These are phyloP conservation scores for Botrytis cinerea DNA, from an alignment of 2,329 filamentous ascomycete genomes.

Conservation along the genomic window DNA sequence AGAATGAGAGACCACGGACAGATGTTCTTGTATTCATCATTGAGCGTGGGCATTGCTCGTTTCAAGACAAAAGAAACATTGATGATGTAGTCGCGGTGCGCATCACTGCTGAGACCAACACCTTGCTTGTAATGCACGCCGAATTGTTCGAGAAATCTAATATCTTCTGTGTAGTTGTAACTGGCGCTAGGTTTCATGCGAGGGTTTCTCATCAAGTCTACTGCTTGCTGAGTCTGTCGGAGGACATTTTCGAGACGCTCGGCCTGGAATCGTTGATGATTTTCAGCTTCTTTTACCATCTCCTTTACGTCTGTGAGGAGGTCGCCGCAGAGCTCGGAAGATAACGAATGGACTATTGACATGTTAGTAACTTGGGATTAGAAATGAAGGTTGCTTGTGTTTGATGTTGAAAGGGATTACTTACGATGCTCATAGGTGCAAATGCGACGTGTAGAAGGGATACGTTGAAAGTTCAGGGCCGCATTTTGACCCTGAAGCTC, in stretches of 20 bases:
- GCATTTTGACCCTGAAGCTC: neutral
- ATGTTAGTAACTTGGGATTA: neutral
- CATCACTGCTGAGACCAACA: neutral
- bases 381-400: neutral
- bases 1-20: neutral
- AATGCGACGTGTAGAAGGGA: neutral
- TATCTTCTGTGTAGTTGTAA: neutral
- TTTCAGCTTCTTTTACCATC: neutral
- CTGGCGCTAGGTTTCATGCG: neutral
- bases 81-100: neutral
- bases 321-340: neutral
- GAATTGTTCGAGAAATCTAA: neutral
- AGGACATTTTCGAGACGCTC: neutral
- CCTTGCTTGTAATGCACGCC: neutral
- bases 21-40: neutral
- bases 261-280: neutral
- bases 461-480: rapidly evolving
- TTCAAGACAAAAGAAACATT: neutral
- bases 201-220: neutral
- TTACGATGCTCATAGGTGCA: neutral
- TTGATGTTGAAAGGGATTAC: neutral
- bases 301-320: neutral
- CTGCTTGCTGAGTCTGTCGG: too few relatives aligned
- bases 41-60: neutral
- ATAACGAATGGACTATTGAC: neutral